Conservation (phyloP, 116 monocot species). For the Posidonia oceanica region DNA sequence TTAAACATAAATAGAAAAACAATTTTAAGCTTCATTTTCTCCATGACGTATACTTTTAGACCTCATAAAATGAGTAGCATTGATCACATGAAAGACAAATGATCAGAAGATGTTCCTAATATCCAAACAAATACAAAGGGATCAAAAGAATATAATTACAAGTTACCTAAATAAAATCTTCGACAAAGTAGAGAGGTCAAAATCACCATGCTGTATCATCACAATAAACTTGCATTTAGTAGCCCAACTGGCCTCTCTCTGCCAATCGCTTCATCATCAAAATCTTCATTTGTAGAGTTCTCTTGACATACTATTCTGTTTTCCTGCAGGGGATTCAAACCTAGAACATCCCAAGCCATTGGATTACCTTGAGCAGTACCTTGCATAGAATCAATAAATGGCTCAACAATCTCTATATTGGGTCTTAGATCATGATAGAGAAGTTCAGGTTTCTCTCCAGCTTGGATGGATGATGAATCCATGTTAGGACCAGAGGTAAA, state of each 20-base stretch:
- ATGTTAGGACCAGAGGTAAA: slow-evolving; percentile 36
- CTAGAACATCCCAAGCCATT: slow-evolving; percentile 38
- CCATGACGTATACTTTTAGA: no score
- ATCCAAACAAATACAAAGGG: neutral
- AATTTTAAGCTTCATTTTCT: no score
- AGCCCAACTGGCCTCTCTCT: slow-evolving; percentile 38
- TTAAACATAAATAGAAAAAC: no score
- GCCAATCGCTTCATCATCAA: slow-evolving; percentile 56
- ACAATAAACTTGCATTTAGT: slow-evolving; percentile 29
- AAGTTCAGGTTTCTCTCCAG: slow-evolving; percentile 18
- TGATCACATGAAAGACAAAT: neutral
- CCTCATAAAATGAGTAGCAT: no score
- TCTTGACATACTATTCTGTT: slow-evolving; percentile 60
- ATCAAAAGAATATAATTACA: slow-evolving; percentile 4
- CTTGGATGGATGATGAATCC: slow-evolving; percentile 19
- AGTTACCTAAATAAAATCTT: slow-evolving; percentile 2
- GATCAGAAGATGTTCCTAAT: neutral
- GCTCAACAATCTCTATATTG: slow-evolving; percentile 21
- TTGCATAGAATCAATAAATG: slow-evolving; percentile 25
- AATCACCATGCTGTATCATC: neutral
- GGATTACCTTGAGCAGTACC: slow-evolving; percentile 17
- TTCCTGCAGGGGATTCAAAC: slow-evolving; percentile 26
- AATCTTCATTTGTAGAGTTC: slow-evolving; percentile 68
- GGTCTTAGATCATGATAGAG: slow-evolving; percentile 37
- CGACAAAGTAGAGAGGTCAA: neutral